Evolutionary conservation across 441 rosid species (phyloP), one percentile per base, ranked within the genome.

Genomic region (Populus hybrid): DNA sequence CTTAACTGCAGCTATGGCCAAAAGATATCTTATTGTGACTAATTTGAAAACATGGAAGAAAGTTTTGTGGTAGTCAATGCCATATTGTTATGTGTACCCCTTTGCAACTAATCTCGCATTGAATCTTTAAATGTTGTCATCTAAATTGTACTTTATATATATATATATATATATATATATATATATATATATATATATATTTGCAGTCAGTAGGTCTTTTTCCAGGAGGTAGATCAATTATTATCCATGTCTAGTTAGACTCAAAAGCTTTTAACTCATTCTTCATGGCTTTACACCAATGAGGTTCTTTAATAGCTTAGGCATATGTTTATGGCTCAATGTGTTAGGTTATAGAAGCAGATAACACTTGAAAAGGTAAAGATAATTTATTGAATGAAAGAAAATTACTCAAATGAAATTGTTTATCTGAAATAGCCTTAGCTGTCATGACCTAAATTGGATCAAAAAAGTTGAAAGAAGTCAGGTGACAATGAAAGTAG

Each of bases 231-330:
- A 65, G 5, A 24, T 65, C 5, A 42, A 11, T 42, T 5, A 42
- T 42, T 42, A 42, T 42, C 16, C 53, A 42, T 10, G 53, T 42
- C 1, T 42, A 1, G 5, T 42, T 42, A 3, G 53, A 42, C 16
- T 42, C 6, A 11, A 42, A 42, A 11, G 53, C 53, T 10, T 42
- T 42, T 11, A 42, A 42, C 16, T 11, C 18, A 42, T 42, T 11
- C 16, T 50, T 16, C 7, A 50, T 50, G n/a, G 7, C n/a, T 50
- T 1, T 1, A 50, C 59, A 6, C n/a, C n/a, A 50, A 0, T 50
- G 0, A 50, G 59, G n/a, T 0, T 50, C n/a, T 5, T 4, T 0
- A 16, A 50, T 0, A 53, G 1, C n/a, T 53, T 53, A 0, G 0
- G 61, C 61, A 16, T 53, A 53, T 6, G 21, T 53, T 6, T 53